Evolutionary conservation across 116 monocot genomes (phyloP).

Genomic region (Papilionanthe hybrid): DNA sequence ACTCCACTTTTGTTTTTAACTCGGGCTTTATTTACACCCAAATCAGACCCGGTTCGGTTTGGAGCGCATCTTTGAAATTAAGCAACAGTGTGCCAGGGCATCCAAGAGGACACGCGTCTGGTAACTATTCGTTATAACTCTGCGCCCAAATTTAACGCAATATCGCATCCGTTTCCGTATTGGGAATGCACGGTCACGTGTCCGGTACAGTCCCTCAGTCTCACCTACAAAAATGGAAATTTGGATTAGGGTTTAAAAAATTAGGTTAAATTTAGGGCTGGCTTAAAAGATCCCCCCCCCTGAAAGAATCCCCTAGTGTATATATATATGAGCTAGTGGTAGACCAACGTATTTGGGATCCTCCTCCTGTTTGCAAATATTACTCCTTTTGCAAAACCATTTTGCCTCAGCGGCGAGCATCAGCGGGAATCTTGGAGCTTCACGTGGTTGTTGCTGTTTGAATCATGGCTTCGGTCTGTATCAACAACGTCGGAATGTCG

Average conservation of each 20-base stretch:
- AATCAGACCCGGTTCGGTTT: background rate
- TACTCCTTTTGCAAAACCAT: background rate
- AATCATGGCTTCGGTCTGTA: conserved; percentile 41
- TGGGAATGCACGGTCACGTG: conserved; percentile 8
- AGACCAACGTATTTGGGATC: background rate
- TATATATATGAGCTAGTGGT: background rate
- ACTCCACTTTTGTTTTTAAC: background rate
- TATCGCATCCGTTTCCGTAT: background rate
- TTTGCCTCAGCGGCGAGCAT: background rate
- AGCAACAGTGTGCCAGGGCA: too few relatives aligned
- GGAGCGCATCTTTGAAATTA: background rate
- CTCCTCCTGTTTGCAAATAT: background rate
- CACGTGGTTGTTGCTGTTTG: background rate
- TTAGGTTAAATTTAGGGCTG: conserved; percentile 2
- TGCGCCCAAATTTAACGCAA: background rate
- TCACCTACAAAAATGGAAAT: conserved; percentile 1
- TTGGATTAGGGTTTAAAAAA: background rate
- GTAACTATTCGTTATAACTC: background rate
- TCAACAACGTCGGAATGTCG: conserved; percentile 18
- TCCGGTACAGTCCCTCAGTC: background rate
- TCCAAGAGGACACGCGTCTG: background rate
- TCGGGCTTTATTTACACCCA: background rate
- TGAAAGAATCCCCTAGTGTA: background rate
- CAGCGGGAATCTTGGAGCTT: background rate
- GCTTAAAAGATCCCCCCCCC: background rate